These are phyloP conservation scores for Geotrichum restrictum DNA, from an alignment of 1,139 yeast genomes.

Conservation along the genomic window DNA sequence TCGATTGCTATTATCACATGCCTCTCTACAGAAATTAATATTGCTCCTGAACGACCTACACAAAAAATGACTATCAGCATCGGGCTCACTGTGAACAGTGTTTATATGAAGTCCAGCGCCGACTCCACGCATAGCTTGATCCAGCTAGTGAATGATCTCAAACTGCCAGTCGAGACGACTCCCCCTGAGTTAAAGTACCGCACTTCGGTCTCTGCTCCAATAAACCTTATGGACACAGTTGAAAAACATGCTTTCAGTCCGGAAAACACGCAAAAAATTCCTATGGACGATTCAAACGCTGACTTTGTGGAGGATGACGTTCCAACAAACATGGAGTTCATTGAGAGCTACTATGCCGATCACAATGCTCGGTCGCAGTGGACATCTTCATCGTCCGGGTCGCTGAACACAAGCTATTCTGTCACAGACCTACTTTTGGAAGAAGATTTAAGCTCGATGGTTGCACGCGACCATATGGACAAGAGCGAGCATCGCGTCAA, in stretches of 20 bases:
- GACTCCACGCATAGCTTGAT: slow-evolving; percentile 73
- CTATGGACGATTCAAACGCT: slow-evolving; percentile 18
- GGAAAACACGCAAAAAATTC: neutral
- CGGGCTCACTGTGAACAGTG: slow-evolving; percentile 9
- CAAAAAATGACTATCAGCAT: slow-evolving; percentile 10
- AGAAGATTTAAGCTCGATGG: slow-evolving; percentile 36
- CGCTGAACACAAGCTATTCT: slow-evolving; percentile 25
- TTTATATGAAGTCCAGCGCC: slow-evolving; percentile 56
- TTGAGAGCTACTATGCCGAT: slow-evolving; percentile 41
- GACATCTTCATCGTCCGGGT: slow-evolving; percentile 25
- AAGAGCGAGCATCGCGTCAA: slow-evolving; percentile 30
- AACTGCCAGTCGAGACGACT: slow-evolving; percentile 50
- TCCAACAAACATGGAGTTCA: slow-evolving; percentile 36
- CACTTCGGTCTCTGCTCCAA: slow-evolving; percentile 28
- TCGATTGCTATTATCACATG: slow-evolving; percentile 14
- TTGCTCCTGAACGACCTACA: neutral
- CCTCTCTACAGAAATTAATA: neutral
- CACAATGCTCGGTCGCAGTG: slow-evolving; percentile 27
- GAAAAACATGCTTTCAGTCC: slow-evolving; percentile 9
- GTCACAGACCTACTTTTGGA: slow-evolving; percentile 37
- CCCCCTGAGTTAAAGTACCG: slow-evolving; percentile 43
- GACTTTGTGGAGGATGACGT: slow-evolving; percentile 32
- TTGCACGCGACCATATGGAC: slow-evolving; percentile 24
- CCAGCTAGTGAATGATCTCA: slow-evolving; percentile 67
- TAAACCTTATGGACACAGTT: slow-evolving; percentile 38